Conservation (phyloP, 805 yeast genomes). For the Wickerhamiella slavikovae region DNA sequence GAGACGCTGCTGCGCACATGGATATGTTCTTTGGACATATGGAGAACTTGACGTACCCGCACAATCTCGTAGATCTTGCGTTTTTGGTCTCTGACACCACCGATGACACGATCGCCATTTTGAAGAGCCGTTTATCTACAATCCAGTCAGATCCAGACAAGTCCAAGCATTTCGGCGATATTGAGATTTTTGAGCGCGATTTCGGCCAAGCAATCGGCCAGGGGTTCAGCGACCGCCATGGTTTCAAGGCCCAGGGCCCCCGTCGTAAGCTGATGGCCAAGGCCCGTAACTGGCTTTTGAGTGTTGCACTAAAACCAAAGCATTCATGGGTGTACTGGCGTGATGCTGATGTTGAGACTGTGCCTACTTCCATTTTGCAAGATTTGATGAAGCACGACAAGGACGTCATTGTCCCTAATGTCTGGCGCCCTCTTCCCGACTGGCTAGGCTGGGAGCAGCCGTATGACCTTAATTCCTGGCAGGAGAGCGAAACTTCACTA, state of each 20-base stretch:
- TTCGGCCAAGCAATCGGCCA: constrained; percentile 88
- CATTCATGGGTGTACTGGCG: constrained; percentile 96
- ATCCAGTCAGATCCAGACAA: constrained; percentile 48
- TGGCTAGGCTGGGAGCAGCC: constrained; percentile 84
- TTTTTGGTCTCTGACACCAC: constrained; percentile 76
- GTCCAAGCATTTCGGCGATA: constrained; percentile 47
- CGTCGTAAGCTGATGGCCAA: constrained; percentile 88
- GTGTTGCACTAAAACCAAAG: constrained; percentile 73
- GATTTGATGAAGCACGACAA: constrained; percentile 81
- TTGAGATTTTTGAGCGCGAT: constrained; percentile 72
- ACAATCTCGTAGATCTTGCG: constrained; percentile 52
- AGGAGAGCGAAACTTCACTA: constrained; percentile 58
- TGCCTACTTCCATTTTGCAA: constrained; percentile 66
- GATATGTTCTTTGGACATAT: constrained; percentile 78
- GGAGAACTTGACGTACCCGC: constrained; percentile 59
- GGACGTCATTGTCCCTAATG: constrained; percentile 91
- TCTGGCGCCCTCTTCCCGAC: constrained; percentile 91
- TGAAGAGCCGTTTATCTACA: constrained; percentile 33
- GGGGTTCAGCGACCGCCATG: constrained; percentile 82
- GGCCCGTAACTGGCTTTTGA: constrained; percentile 83
- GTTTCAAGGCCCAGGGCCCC: constrained; percentile 90
- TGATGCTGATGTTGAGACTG: constrained; percentile 91
- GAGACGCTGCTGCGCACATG: constrained; percentile 81
- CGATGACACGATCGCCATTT: constrained; percentile 60
- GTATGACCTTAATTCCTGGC: constrained; percentile 91